Percentiles rank a stretch among this genome's conserved stretches.
phyloP scores from a whole-genome alignment of 2,329 filamentous ascomycete genomes.

The Geoglossum cookeanum region DNA sequence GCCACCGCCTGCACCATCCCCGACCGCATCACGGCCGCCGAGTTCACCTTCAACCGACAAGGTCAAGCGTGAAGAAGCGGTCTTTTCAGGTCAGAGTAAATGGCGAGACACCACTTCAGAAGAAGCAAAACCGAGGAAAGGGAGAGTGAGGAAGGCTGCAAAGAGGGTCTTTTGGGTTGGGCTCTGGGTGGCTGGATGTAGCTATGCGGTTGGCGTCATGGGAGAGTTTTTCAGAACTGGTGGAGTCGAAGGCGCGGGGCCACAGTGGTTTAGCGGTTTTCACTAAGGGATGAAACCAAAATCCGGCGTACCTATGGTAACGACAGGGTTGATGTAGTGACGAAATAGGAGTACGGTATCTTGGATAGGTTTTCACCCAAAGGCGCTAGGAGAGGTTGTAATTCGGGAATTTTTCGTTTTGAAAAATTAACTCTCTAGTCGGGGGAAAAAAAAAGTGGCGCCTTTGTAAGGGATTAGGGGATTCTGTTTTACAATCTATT shows the following conservation, averaged over 20 bases:
- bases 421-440: too few relatives aligned
- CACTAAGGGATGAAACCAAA: background rate
- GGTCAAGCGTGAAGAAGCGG: slow-evolving; percentile 27
- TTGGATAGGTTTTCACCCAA: too few relatives aligned
- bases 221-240: slow-evolving; percentile 36
- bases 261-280: slow-evolving; percentile 2
- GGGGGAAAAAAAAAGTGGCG: too few relatives aligned
- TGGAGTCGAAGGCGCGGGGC: slow-evolving; percentile 23
- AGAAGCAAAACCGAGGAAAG: slow-evolving; percentile 8
- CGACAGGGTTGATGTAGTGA: too few relatives aligned
- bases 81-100: slow-evolving; percentile 25
- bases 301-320: too few relatives aligned
- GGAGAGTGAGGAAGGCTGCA: slow-evolving; percentile 23
- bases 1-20: background rate
- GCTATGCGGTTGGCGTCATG: slow-evolving; percentile 40
- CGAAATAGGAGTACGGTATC: too few relatives aligned
- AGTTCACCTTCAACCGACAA: slow-evolving; percentile 25
- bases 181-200: slow-evolving; percentile 33
- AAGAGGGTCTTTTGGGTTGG: slow-evolving; percentile 35
- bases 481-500: too few relatives aligned
- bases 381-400: too few relatives aligned
- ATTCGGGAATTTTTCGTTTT: too few relatives aligned
- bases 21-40: slow-evolving; percentile 15
- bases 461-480: too few relatives aligned
- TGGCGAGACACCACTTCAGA: slow-evolving; percentile 6